Percentiles rank a stretch among this genome's conserved stretches.
Conservation (phyloP, 345 rosid genomes). For the Mercurialis annua region DNA sequence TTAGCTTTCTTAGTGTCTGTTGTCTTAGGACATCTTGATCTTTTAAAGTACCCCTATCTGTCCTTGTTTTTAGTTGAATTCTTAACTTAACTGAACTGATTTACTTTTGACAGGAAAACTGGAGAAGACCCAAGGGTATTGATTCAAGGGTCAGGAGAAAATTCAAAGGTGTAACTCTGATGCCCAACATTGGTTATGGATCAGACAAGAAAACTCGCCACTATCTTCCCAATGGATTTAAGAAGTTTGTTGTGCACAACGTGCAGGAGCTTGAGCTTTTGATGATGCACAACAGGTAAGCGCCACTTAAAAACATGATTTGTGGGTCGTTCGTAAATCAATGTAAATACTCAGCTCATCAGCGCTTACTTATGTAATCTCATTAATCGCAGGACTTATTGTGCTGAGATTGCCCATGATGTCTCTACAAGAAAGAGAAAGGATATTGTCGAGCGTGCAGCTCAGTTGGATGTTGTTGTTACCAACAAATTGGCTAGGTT, state of each 20-base stretch:
- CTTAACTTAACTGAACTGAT: too few species aligned
- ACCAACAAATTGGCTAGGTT: slow-evolving; percentile 75
- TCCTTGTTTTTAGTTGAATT: too few species aligned
- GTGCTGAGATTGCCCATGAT: slow-evolving; percentile 67
- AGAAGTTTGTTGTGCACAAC: slow-evolving; percentile 63
- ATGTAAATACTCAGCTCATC: not conserved
- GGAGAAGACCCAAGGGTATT: slow-evolving; percentile 72
- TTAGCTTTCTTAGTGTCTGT: too few species aligned
- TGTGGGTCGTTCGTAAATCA: too few species aligned
- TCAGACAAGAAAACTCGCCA: slow-evolving; percentile 65
- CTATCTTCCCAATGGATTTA: slow-evolving; percentile 67
- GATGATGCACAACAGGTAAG: slow-evolving; percentile 72
- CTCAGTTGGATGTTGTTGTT: slow-evolving; percentile 63
- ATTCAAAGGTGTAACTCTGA: slow-evolving; percentile 62
- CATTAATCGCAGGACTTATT: slow-evolving; percentile 44
- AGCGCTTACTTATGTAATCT: not conserved
- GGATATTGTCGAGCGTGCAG: slow-evolving; percentile 59
- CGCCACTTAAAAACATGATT: not conserved
- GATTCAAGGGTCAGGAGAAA: slow-evolving; percentile 75
- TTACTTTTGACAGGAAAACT: slow-evolving; percentile 32
- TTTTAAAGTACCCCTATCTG: too few species aligned
- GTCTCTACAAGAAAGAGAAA: slow-evolving; percentile 64
- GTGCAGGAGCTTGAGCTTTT: slow-evolving; percentile 50
- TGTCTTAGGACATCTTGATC: too few species aligned
- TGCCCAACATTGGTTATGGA: slow-evolving; percentile 72